Evolutionary conservation across 768 basidiomycete genomes (phyloP), one percentile per base, ranked within the genome.

Genomic region (Russula abietina): DNA sequence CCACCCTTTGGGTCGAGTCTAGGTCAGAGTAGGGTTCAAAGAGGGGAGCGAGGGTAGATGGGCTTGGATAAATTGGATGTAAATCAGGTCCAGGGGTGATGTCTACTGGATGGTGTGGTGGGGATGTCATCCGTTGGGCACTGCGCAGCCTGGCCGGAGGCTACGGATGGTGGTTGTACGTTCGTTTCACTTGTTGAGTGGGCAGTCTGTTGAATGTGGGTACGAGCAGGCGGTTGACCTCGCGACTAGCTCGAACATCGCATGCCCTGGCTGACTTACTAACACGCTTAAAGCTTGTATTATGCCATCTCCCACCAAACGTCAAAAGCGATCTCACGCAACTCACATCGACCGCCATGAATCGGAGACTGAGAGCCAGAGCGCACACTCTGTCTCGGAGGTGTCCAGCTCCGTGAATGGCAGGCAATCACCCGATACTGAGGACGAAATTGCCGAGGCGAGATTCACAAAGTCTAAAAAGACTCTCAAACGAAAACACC

Each of bases 401-500:
- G 67, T 73, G 32, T 53, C 61, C 2, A 16, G 4, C 19, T 33
- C 59, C 17, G 65, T 60, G 48, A 72, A 72, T 24, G 69, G 71
- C 39, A 64, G 53, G 16, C 60, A 60, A 32, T 69, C 69, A 22
- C 71, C 72, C 22, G 80, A 85, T 68, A 86, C 84, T 22, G 85
- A 83, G 10, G 86, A 87, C 67, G 87, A 90, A 70, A 83, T 89
- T 54, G 79, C 78, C 17, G 75, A 74, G 3, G 71, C 81, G 56
- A 81, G 83, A 68, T 74, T 71, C 49, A 71, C 75, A 70, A 92
- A 91, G 73, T 92, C 91, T 17, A 84, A 81, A 60, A 87, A 91
- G 73, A 93, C 91, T 0, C 74, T 82, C 57, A 93, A 93, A 73
- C 82, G 91, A 68, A 93, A 92, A 79, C 81, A 88, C 36, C 79